Conservation (phyloP, 1,139 yeast species). For the Geotrichum fermentans region DNA sequence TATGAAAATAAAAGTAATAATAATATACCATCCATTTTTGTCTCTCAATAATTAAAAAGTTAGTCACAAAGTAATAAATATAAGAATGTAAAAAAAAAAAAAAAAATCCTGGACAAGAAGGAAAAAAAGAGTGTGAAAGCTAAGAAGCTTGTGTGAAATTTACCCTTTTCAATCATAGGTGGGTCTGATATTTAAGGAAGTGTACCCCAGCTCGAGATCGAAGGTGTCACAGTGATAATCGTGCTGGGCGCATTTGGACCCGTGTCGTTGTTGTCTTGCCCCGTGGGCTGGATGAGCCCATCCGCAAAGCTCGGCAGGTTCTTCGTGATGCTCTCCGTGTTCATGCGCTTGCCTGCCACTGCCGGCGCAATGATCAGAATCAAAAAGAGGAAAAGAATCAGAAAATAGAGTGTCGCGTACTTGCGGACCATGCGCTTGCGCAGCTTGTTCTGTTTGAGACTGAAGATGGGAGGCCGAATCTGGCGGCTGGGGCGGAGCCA, state of each 20-base stretch:
- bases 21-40: not conserved
- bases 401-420: slow-evolving; percentile 79
- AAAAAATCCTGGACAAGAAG: no score
- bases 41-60: not conserved
- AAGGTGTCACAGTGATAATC: slow-evolving; percentile 34
- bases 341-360: slow-evolving; percentile 41
- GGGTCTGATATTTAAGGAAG: slow-evolving; percentile 26
- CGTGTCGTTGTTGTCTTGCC: slow-evolving; percentile 75
- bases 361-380: slow-evolving; percentile 91
- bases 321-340: slow-evolving; percentile 24
- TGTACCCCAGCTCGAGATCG: slow-evolving; percentile 27
- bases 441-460: slow-evolving; percentile 92
- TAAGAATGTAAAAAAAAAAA: slow-evolving; percentile 1
- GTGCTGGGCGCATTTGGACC: slow-evolving; percentile 34
- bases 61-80: no score
- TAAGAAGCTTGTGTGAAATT: not conserved
- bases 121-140: not conserved
- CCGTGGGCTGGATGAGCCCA: slow-evolving; percentile 88
- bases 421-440: slow-evolving; percentile 98
- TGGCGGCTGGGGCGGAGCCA: slow-evolving; percentile 98
- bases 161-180: not conserved
- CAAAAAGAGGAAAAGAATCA: slow-evolving; percentile 63
- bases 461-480: slow-evolving; percentile 97
- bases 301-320: slow-evolving; percentile 46
- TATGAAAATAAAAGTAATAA: not conserved